Evolutionary conservation across 176 grass and related monocot genomes (phyloP).

Genomic region (Echinochloa phyllopogon): DNA sequence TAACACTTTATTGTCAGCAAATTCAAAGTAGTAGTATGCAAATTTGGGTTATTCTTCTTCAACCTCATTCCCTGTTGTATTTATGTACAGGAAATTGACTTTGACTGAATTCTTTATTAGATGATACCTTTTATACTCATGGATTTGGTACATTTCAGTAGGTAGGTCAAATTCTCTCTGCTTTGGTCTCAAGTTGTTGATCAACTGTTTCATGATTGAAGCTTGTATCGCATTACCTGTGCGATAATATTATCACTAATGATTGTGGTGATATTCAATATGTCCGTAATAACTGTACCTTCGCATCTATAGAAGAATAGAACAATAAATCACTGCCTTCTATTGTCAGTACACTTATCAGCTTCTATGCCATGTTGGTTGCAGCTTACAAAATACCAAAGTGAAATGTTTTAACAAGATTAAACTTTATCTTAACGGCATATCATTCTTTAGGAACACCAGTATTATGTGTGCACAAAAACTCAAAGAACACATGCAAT

Average conservation of each 20-base stretch:
- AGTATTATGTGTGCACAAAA: too few relatives aligned
- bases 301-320: not conserved
- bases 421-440: not conserved
- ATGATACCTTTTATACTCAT: not conserved
- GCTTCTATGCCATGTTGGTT: not conserved
- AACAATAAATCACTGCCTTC: not conserved
- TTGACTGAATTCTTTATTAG: not conserved
- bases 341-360: not conserved
- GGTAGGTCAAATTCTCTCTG: not conserved
- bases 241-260: not conserved
- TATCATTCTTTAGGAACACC: not conserved
- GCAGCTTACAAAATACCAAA: not conserved
- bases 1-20: not conserved
- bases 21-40: not conserved
- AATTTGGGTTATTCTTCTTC: not conserved
- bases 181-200: not conserved
- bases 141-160: not conserved
- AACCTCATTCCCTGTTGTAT: not conserved
- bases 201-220: not conserved
- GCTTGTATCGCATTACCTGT: not conserved
- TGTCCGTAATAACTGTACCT: not conserved
- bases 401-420: not conserved
- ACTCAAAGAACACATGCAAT: too few relatives aligned
- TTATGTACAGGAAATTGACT: slow-evolving; percentile 10
- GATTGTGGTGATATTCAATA: not conserved